A percentile compares a stretch with the other conserved stretches of the same genome.
phyloP scores from a whole-genome alignment of 2,329 filamentous ascomycete genomes.

The Pestalotiopsis sp. region DNA sequence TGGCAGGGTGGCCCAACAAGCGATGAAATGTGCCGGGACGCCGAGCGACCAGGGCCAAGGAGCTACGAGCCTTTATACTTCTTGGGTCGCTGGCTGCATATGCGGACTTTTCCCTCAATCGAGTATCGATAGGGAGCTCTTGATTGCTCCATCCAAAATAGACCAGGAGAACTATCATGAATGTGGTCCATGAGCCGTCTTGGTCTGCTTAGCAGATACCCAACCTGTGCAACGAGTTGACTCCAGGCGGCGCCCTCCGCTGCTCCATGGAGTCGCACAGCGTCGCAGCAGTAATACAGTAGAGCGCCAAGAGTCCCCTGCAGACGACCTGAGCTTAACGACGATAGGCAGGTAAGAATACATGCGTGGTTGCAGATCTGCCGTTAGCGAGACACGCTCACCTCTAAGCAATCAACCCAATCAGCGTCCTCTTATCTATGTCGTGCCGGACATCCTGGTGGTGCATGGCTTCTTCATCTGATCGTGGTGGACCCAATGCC shows the following conservation, averaged over 20 bases:
- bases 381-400: slow-evolving; percentile 9
- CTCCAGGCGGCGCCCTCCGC: slow-evolving; percentile 5
- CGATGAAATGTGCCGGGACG: neutral
- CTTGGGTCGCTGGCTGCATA: neutral
- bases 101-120: neutral
- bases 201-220: neutral
- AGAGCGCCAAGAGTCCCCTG: neutral
- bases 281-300: slow-evolving; percentile 5
- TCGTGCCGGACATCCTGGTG: slow-evolving; percentile 7
- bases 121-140: neutral
- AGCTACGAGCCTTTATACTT: slow-evolving; percentile 4
- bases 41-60: slow-evolving; percentile 3
- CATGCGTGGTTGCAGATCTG: slow-evolving; percentile 10
- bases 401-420: neutral
- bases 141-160: neutral
- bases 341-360: slow-evolving; percentile 12
- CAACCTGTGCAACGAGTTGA: neutral
- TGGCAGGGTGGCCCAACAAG: neutral
- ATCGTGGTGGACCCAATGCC: neutral
- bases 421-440: neutral
- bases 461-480: neutral
- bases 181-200: neutral
- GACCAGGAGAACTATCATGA: neutral
- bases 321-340: slow-evolving; percentile 6
- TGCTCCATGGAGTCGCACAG: neutral